Evolutionary conservation across 352 stramenopile species (phyloP).

Genomic region (Phytophthora multivora): DNA sequence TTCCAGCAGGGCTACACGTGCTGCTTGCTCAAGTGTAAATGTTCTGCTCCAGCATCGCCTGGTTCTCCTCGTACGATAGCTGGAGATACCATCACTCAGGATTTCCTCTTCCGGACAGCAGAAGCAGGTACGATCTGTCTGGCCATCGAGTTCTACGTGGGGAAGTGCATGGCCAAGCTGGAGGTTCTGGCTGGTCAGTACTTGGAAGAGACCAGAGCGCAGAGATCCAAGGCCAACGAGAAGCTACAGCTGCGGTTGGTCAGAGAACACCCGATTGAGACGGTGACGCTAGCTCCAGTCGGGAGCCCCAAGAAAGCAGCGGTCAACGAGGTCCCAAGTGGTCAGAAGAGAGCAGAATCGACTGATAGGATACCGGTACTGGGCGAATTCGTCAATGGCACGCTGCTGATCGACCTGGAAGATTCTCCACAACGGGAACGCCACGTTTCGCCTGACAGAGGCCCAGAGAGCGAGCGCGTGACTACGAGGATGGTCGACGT

Average conservation of each 20-base stretch:
- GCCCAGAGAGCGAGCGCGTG: no score
- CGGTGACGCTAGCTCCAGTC: constrained; percentile 23
- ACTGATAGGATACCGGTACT: no score
- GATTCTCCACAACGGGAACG: background rate
- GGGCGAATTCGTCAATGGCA: background rate
- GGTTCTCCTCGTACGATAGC: constrained; percentile 1
- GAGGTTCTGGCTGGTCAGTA: constrained; percentile 49
- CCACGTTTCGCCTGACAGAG: no score
- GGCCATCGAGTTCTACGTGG: constrained; percentile 80
- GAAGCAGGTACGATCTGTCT: constrained; percentile 62
- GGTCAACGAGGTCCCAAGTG: no score
- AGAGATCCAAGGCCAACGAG: constrained; percentile 8
- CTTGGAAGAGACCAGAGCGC: constrained; percentile 24
- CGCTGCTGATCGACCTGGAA: background rate
- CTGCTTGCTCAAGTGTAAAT: constrained; percentile 61
- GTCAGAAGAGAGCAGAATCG: no score
- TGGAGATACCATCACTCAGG: constrained; percentile 31
- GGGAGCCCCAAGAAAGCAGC: constrained; percentile 5
- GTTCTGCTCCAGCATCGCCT: constrained; percentile 11
- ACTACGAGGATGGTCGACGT: no score
- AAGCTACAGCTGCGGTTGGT: constrained; percentile 12
- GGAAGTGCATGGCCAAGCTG: constrained; percentile 80
- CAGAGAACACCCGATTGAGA: constrained; percentile 26
- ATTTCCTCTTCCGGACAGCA: constrained; percentile 63
- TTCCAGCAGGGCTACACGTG: constrained; percentile 58